Base-by-base conservation (phyloP, 2,329 filamentous ascomycete species). In the Trichoderma polysporum region DNA sequence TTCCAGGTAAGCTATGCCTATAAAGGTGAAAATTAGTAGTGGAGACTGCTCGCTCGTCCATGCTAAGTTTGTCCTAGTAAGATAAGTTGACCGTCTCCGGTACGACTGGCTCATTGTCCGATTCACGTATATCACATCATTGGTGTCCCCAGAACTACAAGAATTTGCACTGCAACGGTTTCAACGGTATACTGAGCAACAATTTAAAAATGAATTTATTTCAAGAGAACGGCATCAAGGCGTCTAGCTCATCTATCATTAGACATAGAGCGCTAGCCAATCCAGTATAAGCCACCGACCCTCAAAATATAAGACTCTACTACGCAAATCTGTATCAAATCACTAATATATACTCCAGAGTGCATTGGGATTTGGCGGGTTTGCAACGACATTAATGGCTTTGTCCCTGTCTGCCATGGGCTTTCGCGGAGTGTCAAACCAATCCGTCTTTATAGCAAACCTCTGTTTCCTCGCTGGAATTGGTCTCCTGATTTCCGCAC, bases 391-490 rank as follows among this genome's bases (percentile, higher is more conserved):
- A 2, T 19, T 41, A 17, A 41, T 41, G 39, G 19, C 39, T n/a
- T 41, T 41, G 39, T 41, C 39, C 3, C 13, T 41, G 17, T 41
- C 39, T 9, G 39, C 17, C 7, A 41, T 41, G 39, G 39, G 39
- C 39, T 41, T 41, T 33, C 52, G 52, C 6, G 29, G 52, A 15
- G 31, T 54, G 19, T 35, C 52, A 54, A 54, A 54, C 19, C 52
- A 54, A 25, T 54, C 52, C 31, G 52, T 54, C 31, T 54, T 54
- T 54, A n/a, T 54, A 17, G 52, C 52, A 25, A 54, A 54, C 52
- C 52, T 54, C 52, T 54, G 52, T 54, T 54, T 54, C 22, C 52
- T 54, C 29, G 52, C 52, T 25, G 52, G 52, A 54, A 19, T 54
- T 35, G 52, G 52, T 9, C 52, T 54, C 52, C 9, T 54, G n/a